Evolutionary conservation across 495 filamentous ascomycete genomes (phyloP).

Genomic region (Penicillium alfredii): DNA sequence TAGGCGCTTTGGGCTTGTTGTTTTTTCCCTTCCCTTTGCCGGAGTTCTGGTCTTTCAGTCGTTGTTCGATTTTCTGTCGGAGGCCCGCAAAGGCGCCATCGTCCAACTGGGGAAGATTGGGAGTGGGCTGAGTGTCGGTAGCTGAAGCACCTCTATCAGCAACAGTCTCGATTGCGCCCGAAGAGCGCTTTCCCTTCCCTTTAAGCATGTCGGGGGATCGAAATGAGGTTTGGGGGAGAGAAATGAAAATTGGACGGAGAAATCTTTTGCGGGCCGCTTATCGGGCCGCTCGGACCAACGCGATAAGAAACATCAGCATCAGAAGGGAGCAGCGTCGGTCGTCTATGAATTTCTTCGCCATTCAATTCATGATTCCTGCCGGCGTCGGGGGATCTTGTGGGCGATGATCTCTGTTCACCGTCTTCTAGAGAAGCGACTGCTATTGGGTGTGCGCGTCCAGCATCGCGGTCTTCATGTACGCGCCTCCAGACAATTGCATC

Average conservation of each 20-base stretch:
- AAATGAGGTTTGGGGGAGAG: slow-evolving; percentile 9
- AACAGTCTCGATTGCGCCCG: slow-evolving; percentile 25
- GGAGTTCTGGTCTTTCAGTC: slow-evolving; percentile 42
- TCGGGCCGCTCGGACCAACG: slow-evolving; percentile 27
- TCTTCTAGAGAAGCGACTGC: no score
- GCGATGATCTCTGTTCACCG: slow-evolving; percentile 18
- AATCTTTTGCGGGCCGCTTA: slow-evolving; percentile 29
- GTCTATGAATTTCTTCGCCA: no score
- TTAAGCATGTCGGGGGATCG: slow-evolving; percentile 30
- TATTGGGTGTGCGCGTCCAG: slow-evolving; percentile 11
- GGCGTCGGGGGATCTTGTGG: no score
- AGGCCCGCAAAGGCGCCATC: slow-evolving; percentile 56
- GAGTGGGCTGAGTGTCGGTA: slow-evolving; percentile 20
- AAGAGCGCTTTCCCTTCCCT: slow-evolving; percentile 38
- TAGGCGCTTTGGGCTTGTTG: slow-evolving; percentile 18
- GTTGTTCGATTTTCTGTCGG: slow-evolving; percentile 58
- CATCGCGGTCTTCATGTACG: slow-evolving; percentile 25
- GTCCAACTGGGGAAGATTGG: slow-evolving; percentile 47
- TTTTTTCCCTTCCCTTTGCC: slow-evolving; percentile 42
- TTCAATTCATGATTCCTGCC: no score
- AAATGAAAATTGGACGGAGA: slow-evolving; percentile 26
- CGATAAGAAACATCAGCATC: slow-evolving; percentile 21
- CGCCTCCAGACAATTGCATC: slow-evolving; percentile 1
- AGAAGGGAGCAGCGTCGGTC: no score
- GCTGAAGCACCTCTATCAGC: slow-evolving; percentile 11